A percentile compares a stretch with the other conserved stretches of the same genome.
Conservation (phyloP, 371 early-diverging fungal species). For the Gilbertella persicaria region DNA sequence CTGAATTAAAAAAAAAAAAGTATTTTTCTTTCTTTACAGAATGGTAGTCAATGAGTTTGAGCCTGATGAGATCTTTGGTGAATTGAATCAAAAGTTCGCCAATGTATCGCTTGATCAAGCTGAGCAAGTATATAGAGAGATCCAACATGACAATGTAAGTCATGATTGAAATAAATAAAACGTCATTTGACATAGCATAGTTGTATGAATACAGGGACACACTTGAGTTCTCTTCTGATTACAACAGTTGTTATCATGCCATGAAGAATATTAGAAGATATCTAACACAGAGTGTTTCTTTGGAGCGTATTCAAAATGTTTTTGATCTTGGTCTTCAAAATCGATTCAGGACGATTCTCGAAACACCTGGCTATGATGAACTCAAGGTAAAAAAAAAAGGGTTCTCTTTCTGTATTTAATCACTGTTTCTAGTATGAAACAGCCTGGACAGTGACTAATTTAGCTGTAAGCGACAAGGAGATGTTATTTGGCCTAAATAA, state of each 20-base stretch:
- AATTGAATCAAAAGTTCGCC: conserved; percentile 5
- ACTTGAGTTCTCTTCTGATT: conserved; percentile 5
- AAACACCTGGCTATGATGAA: conserved; percentile 16
- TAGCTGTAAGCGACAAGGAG: conserved; percentile 31
- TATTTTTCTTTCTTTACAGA: too few relatives aligned
- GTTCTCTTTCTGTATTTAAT: background rate
- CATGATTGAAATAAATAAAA: background rate
- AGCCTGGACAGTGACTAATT: conserved; percentile 50
- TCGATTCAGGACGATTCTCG: conserved; percentile 3
- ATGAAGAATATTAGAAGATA: conserved; percentile 23
- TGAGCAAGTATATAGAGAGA: conserved; percentile 13
- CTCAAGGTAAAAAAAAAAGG: conserved; percentile 14
- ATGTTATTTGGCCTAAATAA: background rate
- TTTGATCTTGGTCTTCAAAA: conserved; percentile 13
- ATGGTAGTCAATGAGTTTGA: conserved; percentile 4
- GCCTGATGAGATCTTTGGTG: conserved; percentile 1
- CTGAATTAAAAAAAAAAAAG: too few relatives aligned
- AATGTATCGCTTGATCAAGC: conserved; percentile 16
- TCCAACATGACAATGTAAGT: conserved; percentile 15
- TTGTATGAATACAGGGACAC: conserved; percentile 15
- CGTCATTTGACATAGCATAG: background rate
- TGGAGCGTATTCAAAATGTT: conserved; percentile 15
- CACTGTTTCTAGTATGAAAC: conserved; percentile 38
- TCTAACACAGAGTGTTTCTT: conserved; percentile 18
- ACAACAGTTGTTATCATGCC: conserved; percentile 12